Base-by-base conservation (phyloP, 2,329 filamentous ascomycete species). In the Keithomyces neogunnii region DNA sequence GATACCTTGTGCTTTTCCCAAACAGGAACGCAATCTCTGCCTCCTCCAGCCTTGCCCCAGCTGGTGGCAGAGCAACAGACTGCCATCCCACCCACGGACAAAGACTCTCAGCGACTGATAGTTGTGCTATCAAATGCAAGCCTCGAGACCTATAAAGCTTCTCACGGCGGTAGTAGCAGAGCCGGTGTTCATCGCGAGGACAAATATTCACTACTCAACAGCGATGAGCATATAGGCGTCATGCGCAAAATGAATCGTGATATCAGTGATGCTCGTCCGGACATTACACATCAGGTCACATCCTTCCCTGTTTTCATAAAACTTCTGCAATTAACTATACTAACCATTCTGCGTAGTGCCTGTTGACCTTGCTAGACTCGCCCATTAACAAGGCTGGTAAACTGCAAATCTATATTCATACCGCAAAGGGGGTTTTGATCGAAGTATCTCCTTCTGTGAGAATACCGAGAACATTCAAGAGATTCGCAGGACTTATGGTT, bases 201-300 rank as follows among this genome's bases (percentile, higher is more conserved):
- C 68, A 97, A 97, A 71, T 99, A 95, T 72, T 95, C 92, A 55
- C 77, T 99, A 49, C 84, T 99, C 64, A 99, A 99, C 77, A 96
- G 91, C 71, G 93, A 99, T 66, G 93, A 99, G 72, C 93, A 99
- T 68, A 99, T 99, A 60, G 93, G 93, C 56, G 88, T 97, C 58
- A 96, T 99, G 90, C 86, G 93, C 64, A 99, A 97, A 77, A 97
- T 97, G 92, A 95, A 95, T 68, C 82, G 93, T 61, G 93, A 99
- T 68, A 97, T 99, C 59, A 96, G 91, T 68, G 93, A 99, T 71
- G 93, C 93, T 54, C 84, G 93, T 60, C 93, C 93, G 44, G 93
- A 99, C 71, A 99, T 99, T 64, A 96, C 93, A 45, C 93, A 99
- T 69, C 93, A 97, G 89, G 92, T 96, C 57, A 61, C 53, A 57